These are phyloP conservation scores for Komagataella mondaviorum DNA, from an alignment of 805 yeast genomes.

Conservation along the genomic window DNA sequence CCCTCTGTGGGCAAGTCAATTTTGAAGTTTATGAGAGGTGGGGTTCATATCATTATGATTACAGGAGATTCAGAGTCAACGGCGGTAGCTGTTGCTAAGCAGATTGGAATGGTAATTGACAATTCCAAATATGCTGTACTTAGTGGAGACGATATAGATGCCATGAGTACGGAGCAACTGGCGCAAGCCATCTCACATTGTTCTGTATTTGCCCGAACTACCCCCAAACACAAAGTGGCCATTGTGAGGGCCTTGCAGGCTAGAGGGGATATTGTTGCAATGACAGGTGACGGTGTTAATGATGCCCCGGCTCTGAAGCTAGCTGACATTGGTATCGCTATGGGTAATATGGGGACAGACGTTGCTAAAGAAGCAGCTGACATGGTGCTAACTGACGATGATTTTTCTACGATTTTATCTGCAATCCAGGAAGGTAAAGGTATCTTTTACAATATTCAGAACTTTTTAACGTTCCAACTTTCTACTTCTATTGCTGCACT, in stretches of 20 bases:
- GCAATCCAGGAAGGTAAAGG: constrained; percentile 98
- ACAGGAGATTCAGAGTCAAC: constrained; percentile 91
- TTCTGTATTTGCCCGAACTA: constrained; percentile 85
- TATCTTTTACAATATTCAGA: constrained; percentile 89
- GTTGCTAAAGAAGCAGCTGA: constrained; percentile 98
- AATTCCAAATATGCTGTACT: constrained; percentile 56
- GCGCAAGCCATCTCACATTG: constrained; percentile 70
- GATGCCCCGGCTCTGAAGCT: constrained; percentile 96
- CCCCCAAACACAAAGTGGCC: constrained; percentile 86
- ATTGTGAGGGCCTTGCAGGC: constrained; percentile 83
- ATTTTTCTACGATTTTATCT: constrained; percentile 81
- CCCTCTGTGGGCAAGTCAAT: constrained; percentile 70
- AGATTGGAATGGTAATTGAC: constrained; percentile 76
- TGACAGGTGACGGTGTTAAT: constrained; percentile 99
- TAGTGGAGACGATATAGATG: constrained; percentile 75
- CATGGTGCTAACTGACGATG: constrained; percentile 94
- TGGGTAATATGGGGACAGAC: constrained; percentile 98
- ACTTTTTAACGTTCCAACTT: constrained; percentile 86
- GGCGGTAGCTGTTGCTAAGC: constrained; percentile 72
- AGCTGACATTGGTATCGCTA: constrained; percentile 96
- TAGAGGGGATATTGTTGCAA: constrained; percentile 91
- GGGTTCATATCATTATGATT: constrained; percentile 96
- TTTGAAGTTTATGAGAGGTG: constrained; percentile 69
- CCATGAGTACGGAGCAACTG: constrained; percentile 57
- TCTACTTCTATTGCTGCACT: constrained; percentile 95